A percentile compares a stretch with the other conserved stretches of the same genome.
Conservation (phyloP, 768 basidiomycete species). For the Lactarius sp. region DNA sequence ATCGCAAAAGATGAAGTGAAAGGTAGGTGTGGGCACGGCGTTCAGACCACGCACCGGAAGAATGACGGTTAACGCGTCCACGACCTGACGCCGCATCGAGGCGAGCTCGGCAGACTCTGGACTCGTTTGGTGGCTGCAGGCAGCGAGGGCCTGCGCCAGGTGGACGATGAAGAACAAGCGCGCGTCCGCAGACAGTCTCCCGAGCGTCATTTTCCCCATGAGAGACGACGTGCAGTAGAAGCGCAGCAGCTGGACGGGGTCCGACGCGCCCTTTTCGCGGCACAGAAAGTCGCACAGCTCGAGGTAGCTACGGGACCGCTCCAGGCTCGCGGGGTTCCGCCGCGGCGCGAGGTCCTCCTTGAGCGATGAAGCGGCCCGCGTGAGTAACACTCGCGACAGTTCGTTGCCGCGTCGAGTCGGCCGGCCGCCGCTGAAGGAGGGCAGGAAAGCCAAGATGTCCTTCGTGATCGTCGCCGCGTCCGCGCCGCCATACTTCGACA, state of each 20-base stretch:
- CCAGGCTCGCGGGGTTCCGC: constrained; percentile 33
- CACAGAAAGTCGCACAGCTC: constrained; percentile 43
- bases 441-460: constrained; percentile 48
- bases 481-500: constrained; percentile 39
- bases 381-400: constrained; percentile 39
- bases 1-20: constrained; percentile 24
- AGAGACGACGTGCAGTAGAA: constrained; percentile 45
- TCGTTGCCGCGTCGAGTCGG: constrained; percentile 37
- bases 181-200: constrained; percentile 41
- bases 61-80: constrained; percentile 46
- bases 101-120: constrained; percentile 32
- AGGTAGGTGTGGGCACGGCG: background rate
- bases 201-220: constrained; percentile 43
- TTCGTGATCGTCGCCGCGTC: constrained; percentile 48
- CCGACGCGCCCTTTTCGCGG: constrained; percentile 39
- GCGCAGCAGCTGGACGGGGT: constrained; percentile 45
- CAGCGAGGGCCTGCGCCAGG: constrained; percentile 42
- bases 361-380: constrained; percentile 35
- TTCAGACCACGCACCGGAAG: constrained; percentile 41
- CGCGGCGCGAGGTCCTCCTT: constrained; percentile 31
- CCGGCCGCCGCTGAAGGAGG: constrained; percentile 36
- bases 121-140: constrained; percentile 34
- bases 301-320: constrained; percentile 40
- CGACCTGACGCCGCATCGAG: constrained; percentile 42
- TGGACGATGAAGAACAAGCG: constrained; percentile 43